A percentile compares a stretch with the other conserved stretches of the same genome.
Conservation (phyloP, 2,329 filamentous ascomycete genomes). For the Botryotinia narcissicola region DNA sequence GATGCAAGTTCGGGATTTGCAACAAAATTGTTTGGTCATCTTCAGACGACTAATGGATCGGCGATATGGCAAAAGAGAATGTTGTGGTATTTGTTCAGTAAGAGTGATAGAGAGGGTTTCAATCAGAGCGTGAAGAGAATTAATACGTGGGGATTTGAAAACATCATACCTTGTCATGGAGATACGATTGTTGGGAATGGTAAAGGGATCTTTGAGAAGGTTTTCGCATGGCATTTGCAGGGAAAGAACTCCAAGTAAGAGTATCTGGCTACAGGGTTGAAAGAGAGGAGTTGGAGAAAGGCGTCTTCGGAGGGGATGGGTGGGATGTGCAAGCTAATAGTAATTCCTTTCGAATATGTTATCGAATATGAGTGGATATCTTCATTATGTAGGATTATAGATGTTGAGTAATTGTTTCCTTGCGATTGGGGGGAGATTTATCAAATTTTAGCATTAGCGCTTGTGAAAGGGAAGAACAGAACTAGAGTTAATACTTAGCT, state of each 20-base stretch:
- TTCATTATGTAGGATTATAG: not conserved
- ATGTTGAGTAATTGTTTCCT: not conserved
- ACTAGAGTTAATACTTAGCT: not conserved
- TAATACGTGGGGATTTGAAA: conserved; percentile 77
- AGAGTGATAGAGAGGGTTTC: conserved; percentile 63
- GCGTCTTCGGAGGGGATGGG: not conserved
- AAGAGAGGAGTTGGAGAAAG: not conserved
- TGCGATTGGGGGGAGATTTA: not conserved
- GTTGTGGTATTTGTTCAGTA: conserved; percentile 71
- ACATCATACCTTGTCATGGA: conserved; percentile 88
- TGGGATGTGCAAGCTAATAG: not conserved
- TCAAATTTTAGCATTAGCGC: not conserved
- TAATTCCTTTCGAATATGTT: not conserved
- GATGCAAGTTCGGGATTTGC: conserved; percentile 55
- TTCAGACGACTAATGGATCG: conserved; percentile 60
- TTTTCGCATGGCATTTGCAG: conserved; percentile 80
- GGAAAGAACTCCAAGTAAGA: conserved; percentile 31
- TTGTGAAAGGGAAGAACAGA: not conserved
- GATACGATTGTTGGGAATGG: conserved; percentile 75
- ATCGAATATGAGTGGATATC: not conserved
- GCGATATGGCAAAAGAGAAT: conserved; percentile 78
- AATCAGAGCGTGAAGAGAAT: conserved; percentile 68
- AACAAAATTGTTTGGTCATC: conserved; percentile 53
- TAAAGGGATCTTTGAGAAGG: conserved; percentile 72
- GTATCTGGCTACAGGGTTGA: not conserved